Conservation (phyloP, 2,329 filamentous ascomycete genomes). For the Shiraia bambusicola region DNA sequence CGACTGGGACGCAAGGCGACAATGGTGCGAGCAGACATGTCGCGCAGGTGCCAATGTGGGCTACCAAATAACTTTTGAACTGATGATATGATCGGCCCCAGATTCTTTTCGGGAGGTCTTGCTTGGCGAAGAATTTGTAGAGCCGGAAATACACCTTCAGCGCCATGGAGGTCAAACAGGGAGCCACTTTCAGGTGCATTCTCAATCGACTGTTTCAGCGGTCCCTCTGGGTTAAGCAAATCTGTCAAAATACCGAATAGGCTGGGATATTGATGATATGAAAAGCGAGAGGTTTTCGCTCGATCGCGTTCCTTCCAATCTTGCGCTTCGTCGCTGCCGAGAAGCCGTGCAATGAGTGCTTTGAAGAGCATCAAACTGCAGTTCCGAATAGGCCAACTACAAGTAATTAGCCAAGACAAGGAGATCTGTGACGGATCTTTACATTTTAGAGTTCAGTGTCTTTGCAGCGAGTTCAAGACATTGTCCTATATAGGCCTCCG, state of each 20-base stretch:
- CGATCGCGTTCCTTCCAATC: slow-evolving; percentile 57
- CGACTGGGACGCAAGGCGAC: slow-evolving; percentile 36
- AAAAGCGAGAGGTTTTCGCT: slow-evolving; percentile 56
- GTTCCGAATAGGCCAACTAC: slow-evolving; percentile 89
- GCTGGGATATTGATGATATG: slow-evolving; percentile 68
- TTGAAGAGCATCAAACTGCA: slow-evolving; percentile 87
- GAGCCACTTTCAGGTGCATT: slow-evolving; percentile 22
- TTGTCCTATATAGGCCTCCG: slow-evolving; percentile 71
- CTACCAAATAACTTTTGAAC: slow-evolving; percentile 67
- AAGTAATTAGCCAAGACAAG: slow-evolving; percentile 5
- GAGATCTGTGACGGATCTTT: slow-evolving; percentile 35
- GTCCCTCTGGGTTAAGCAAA: slow-evolving; percentile 52
- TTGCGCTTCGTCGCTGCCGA: slow-evolving; percentile 68
- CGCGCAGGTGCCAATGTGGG: slow-evolving; percentile 76
- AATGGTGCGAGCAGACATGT: slow-evolving; percentile 75
- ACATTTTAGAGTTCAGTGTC: slow-evolving; percentile 77
- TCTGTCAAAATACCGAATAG: slow-evolving; percentile 64
- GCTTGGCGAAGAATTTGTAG: slow-evolving; percentile 78
- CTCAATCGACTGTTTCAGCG: slow-evolving; percentile 28
- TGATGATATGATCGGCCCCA: slow-evolving; percentile 57
- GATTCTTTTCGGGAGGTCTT: slow-evolving; percentile 61
- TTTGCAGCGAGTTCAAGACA: slow-evolving; percentile 78
- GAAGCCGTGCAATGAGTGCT: slow-evolving; percentile 75
- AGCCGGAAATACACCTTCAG: slow-evolving; percentile 76
- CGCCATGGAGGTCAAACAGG: slow-evolving; percentile 39